These are phyloP conservation scores for Metroxylon sagu DNA, from an alignment of 176 grass and related monocot genomes.

Conservation along the genomic window DNA sequence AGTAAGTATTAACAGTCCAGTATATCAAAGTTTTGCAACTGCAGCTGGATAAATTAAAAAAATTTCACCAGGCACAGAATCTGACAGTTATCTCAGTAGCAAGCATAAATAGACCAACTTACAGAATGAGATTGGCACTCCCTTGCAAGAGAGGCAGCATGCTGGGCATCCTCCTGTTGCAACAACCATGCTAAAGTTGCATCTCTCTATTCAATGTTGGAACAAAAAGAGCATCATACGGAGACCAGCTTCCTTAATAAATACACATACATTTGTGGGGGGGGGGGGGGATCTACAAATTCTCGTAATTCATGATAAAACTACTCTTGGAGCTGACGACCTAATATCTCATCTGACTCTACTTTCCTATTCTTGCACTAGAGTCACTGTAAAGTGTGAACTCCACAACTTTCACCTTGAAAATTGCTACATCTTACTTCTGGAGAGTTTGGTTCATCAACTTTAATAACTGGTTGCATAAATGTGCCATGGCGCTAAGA, in stretches of 20 bases:
- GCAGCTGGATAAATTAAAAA: conserved; percentile 2
- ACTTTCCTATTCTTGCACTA: conserved; percentile 42
- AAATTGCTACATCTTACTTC: too few relatives aligned
- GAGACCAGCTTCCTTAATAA: too few relatives aligned
- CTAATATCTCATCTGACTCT: conserved; percentile 59
- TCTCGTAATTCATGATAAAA: conserved; percentile 43
- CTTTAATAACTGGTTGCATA: conserved; percentile 15
- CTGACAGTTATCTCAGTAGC: neutral
- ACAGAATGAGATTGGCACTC: conserved; percentile 40
- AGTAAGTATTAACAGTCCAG: too few relatives aligned
- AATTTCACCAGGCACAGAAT: neutral
- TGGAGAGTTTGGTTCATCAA: conserved; percentile 36
- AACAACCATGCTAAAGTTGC: conserved; percentile 49
- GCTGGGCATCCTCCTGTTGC: conserved; percentile 31
- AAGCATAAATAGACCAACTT: conserved; percentile 5
- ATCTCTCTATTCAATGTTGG: conserved; percentile 47
- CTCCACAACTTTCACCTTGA: conserved; percentile 13
- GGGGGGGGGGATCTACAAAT: conserved; percentile 6
- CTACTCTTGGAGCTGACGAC: conserved; percentile 55
- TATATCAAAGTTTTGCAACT: neutral
- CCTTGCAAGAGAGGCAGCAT: conserved; percentile 28
- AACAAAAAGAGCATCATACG: neutral
- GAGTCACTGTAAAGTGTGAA: too few relatives aligned
- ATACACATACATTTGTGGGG: neutral
- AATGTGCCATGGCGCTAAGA: conserved; percentile 14